These are phyloP conservation scores for Fusarium stilboides DNA, from an alignment of 2,329 filamentous ascomycete species.

Conservation along the genomic window DNA sequence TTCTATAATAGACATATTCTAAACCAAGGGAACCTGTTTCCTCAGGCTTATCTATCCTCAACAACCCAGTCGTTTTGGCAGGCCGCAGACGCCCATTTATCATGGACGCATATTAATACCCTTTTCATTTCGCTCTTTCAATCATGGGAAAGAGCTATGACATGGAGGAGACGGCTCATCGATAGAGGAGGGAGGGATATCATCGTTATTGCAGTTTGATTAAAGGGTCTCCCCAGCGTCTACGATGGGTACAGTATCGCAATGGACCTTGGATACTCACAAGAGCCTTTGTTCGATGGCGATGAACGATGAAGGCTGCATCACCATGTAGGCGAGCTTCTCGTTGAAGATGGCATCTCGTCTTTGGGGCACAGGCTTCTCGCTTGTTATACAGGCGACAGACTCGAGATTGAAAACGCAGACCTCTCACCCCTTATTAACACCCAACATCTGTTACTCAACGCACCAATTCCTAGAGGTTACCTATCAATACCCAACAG, in stretches of 20 bases:
- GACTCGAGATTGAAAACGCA: neutral
- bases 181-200: neutral
- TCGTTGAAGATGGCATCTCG: neutral
- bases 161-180: neutral
- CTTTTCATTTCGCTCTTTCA: neutral
- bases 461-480: neutral
- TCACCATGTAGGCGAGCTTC: neutral
- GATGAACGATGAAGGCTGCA: rapidly evolving
- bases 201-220: constrained; percentile 8
- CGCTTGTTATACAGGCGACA: neutral
- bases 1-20: neutral
- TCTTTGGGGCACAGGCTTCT: neutral
- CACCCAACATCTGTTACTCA: neutral
- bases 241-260: neutral
- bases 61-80: neutral
- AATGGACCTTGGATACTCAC: neutral
- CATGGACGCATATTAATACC: neutral
- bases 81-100: neutral
- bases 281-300: rapidly evolving
- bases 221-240: neutral
- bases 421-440: neutral
- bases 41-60: too few species aligned
- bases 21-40: neutral
- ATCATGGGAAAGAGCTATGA: neutral
- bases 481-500: neutral